Base-by-base conservation (phyloP, 2,329 filamentous ascomycete species). In the Trichoderma cornu-damae region DNA sequence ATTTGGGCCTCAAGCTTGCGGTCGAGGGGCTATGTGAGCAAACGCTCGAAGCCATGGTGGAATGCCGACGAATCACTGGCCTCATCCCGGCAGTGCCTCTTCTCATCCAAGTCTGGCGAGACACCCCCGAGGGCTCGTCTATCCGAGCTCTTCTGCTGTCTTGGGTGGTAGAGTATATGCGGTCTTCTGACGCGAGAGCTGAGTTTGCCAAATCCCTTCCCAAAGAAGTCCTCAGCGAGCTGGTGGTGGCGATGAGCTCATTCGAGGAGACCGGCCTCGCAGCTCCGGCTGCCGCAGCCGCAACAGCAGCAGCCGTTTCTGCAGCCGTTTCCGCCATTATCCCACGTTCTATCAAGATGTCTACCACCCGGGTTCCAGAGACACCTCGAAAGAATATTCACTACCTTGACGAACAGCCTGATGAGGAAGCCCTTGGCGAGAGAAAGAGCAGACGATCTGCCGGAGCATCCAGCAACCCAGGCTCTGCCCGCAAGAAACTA, bases 101-200 rank as follows among this genome's bases (percentile, higher is more conserved):
- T 1, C 76, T 86, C 5, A 78, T 85, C 1, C 77, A 81, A 63
- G 82, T 83, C 6, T 86, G 83, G 82, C 77, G 79, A 48, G 81
- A 85, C 51, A 84, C 82, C 0, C 81, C 81, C 0, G 80, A 82
- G 61, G 82, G 81, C 7, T 85, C 82, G 2, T 77, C 80, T 1
- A 80, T 86, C 48, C 76, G 83, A 37, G 75, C 76, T 59, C 77
- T 86, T 35, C 75, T 86, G 12, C 71, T 85, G 3, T 77, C 75
- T 9, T 86, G 83, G 83, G 80, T 82, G 1, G 82, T 81, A 24
- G 83, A 86, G 67, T 85, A 85, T 63, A 83, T 85, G 72, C 73
- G 80, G 40, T 79, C 79, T 0, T 83, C 81, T 3, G 77, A 82
- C 20, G 74, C 76, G 1, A 75, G 81, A 16, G 74, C 78, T 7